Percentiles rank a stretch among this genome's conserved stretches.
phyloP scores from a whole-genome alignment of 345 rosid species.

The Sonneratia caseolaris region DNA sequence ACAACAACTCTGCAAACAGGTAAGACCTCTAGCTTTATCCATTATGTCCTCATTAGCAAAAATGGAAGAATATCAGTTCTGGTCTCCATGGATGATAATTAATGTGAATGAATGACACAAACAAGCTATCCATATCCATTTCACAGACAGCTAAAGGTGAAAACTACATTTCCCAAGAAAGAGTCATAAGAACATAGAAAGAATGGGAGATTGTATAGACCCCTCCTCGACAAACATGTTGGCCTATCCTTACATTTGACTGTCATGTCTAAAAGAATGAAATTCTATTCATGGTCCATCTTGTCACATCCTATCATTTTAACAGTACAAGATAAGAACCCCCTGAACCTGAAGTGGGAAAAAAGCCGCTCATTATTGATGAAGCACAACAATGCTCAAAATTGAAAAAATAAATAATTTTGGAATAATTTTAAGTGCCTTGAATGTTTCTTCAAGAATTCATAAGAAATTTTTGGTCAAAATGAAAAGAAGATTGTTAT shows the following conservation, averaged over 20 bases:
- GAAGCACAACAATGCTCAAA: background rate
- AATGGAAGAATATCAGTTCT: background rate
- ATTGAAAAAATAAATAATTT: too few relatives aligned
- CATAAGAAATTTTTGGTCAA: background rate
- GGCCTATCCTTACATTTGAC: background rate
- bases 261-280: background rate
- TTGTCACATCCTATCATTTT: background rate
- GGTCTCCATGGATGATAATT: background rate
- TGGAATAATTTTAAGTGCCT: background rate
- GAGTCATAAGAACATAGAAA: background rate
- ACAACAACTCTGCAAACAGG: background rate
- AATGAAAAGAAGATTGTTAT: background rate
- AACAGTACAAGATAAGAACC: background rate
- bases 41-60: background rate
- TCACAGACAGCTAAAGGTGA: background rate
- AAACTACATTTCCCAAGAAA: background rate
- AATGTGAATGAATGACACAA: background rate
- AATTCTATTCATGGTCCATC: background rate
- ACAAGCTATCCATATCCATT: background rate
- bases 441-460: background rate
- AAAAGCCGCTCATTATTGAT: background rate
- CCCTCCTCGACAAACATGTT: background rate
- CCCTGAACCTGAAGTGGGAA: background rate
- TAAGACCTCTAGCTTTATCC: background rate
- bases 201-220: too few relatives aligned